A percentile compares a stretch with the other conserved stretches of the same genome.
Conservation (phyloP, 805 yeast genomes). For the Henningerozyma blattae region DNA sequence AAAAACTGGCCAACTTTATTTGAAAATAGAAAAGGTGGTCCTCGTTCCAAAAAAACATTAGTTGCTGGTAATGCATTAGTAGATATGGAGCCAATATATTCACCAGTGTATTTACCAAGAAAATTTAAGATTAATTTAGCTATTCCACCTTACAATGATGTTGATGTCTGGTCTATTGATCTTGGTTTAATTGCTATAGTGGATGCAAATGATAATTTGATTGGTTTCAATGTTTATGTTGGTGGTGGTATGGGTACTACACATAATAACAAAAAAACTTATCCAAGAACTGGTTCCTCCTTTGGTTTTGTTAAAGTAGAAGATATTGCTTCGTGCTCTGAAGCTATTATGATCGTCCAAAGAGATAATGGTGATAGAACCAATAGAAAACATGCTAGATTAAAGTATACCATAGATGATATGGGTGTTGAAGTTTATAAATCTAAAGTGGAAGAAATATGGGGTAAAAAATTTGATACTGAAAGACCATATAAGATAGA, state of each 20-base stretch:
- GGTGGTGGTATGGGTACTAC: slow-evolving; percentile 99
- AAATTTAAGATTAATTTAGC: slow-evolving; percentile 91
- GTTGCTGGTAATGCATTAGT: slow-evolving; percentile 81
- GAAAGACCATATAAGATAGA: slow-evolving; percentile 66
- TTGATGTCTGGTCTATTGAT: slow-evolving; percentile 93
- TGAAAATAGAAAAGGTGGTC: slow-evolving; percentile 61
- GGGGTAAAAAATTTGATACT: slow-evolving; percentile 65
- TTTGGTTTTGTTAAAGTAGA: slow-evolving; percentile 66
- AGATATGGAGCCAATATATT: slow-evolving; percentile 78
- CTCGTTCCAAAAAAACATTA: slow-evolving; percentile 65
- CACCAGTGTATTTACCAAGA: slow-evolving; percentile 81
- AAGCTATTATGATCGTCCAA: slow-evolving; percentile 86
- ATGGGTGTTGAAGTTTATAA: slow-evolving; percentile 81
- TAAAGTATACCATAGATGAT: slow-evolving; percentile 92
- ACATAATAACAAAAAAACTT: slow-evolving; percentile 91
- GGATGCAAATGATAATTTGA: slow-evolving; percentile 41
- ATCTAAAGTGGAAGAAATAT: slow-evolving; percentile 66
- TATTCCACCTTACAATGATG: slow-evolving; percentile 93
- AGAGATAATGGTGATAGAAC: slow-evolving; percentile 91
- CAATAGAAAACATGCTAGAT: slow-evolving; percentile 94
- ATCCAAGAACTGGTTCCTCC: slow-evolving; percentile 86
- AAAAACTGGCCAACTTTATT: slow-evolving; percentile 52
- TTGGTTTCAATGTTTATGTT: slow-evolving; percentile 79
- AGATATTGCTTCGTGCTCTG: slow-evolving; percentile 67
- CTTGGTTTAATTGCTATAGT: slow-evolving; percentile 86